Base-by-base conservation (phyloP, 2,329 filamentous ascomycete species). In the Trichoderma koningiopsis region DNA sequence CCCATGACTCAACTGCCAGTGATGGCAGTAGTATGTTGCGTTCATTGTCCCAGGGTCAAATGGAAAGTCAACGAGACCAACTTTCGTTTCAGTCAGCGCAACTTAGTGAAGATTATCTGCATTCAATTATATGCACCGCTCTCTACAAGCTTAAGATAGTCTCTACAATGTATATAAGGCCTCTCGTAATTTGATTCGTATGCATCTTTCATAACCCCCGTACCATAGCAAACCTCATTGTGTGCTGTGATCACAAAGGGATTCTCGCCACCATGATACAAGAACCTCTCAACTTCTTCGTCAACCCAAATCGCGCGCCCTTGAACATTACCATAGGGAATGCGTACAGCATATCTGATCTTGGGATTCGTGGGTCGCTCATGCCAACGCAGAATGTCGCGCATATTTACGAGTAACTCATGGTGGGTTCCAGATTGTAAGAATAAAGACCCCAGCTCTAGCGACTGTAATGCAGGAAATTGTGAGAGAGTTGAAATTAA, bases 301-400 rank as follows among this genome's bases (percentile, higher is more conserved):
- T 14, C 37, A 53, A 53, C 8, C 61, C 61, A 64, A 64, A 64
- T 55, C 1, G 61, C 61, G 14, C 61, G 61, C 27, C 61, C 61
- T 35, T 35, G 43, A 16, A 13, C 19, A 29, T 27, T 0, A 4
- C 16, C 3, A 64, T 1, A 3, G 4, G 43, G 40, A 13, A 27
- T 27, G 27, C 29, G n/a, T 37, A 53, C 47, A n/a, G 31, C 47
- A 35, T n/a, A 35, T 2, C 14, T 52, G 61, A 55, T 16, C 27
- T 19, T 53, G 22, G 61, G 61, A 22, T 35, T 31, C 43, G 33
- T 35, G 19, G 19, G 43, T 24, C 61, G 31, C 61, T 55, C 33
- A 49, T 64, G 61, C 61, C 47, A 64, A 64, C 33, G 29, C 29
- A 63, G 22, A 35, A 13, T 27, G 29, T 35, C n/a, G 6, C 49